phyloP scores from a whole-genome alignment of 2,329 filamentous ascomycete genomes.

The Colletotrichum tofieldiae region DNA sequence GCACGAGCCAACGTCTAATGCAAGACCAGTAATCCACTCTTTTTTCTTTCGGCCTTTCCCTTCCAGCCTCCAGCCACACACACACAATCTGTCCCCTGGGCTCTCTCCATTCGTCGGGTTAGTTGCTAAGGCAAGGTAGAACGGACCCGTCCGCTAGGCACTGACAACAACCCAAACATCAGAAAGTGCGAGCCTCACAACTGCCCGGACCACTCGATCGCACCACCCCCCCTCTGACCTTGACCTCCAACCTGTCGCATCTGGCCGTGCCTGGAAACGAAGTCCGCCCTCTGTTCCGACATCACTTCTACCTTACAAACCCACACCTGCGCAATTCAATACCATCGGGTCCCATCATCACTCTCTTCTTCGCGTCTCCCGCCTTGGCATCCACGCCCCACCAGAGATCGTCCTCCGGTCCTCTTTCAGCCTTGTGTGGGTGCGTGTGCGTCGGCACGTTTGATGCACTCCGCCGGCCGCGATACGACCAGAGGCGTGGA shows the following conservation, averaged over 20 bases:
- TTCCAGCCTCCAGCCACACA: constrained; percentile 40
- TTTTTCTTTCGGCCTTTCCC: constrained; percentile 17
- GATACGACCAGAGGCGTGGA: constrained; percentile 38
- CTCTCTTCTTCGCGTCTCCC: constrained; percentile 11
- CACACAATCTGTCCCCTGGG: background rate
- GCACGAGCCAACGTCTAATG: constrained; percentile 43
- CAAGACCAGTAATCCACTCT: constrained; percentile 33
- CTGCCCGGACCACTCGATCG: constrained; percentile 22
- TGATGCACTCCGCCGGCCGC: constrained; percentile 33
- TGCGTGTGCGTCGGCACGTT: constrained; percentile 23
- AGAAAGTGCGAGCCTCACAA: constrained; percentile 32
- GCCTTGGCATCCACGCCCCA: constrained; percentile 41
- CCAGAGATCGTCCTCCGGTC: constrained; percentile 35
- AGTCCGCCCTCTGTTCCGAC: background rate
- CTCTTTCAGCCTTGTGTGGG: constrained; percentile 37
- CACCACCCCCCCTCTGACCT: constrained; percentile 14
- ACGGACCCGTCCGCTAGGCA: constrained; percentile 15
- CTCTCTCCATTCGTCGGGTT: constrained; percentile 20
- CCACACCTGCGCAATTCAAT: background rate
- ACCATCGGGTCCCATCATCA: background rate
- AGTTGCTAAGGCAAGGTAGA: constrained; percentile 16
- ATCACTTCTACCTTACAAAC: background rate
- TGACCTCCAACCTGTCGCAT: constrained; percentile 12
- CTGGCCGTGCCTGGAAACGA: constrained; percentile 9
- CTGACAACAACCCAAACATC: constrained; percentile 29